Conservation (phyloP, 306 rosid species). For the Quercus aquifolioides region DNA sequence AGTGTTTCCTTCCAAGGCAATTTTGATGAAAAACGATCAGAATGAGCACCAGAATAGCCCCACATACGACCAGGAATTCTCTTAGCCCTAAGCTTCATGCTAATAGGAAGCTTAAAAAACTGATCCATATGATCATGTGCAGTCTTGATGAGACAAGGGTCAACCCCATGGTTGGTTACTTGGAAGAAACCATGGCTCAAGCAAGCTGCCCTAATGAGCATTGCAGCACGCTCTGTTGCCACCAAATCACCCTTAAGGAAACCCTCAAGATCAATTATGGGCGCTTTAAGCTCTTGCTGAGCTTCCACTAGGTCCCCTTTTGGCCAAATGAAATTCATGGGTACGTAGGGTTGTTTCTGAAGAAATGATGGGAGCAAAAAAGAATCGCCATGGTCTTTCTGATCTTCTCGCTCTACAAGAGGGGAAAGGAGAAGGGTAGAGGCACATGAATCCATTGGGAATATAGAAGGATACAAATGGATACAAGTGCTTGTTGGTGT, state of each 20-base stretch:
- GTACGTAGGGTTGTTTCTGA: conserved; percentile 26
- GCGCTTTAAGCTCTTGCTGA: conserved; percentile 36
- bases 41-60: conserved; percentile 74
- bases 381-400: conserved; percentile 12
- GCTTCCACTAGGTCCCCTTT: conserved; percentile 40
- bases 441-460: conserved; percentile 21
- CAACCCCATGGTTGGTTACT: conserved; percentile 67
- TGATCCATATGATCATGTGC: conserved; percentile 40
- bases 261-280: conserved; percentile 57
- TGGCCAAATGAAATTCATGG: conserved; percentile 57
- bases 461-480: background rate
- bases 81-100: conserved; percentile 25
- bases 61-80: conserved; percentile 27
- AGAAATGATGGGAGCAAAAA: conserved; percentile 26
- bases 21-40: conserved; percentile 63
- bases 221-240: conserved; percentile 37
- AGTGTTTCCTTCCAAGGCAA: conserved; percentile 87
- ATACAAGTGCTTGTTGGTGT: background rate
- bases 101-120: conserved; percentile 55
- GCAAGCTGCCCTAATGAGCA: conserved; percentile 44
- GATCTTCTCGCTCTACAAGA: background rate
- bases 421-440: conserved; percentile 2
- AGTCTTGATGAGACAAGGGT: conserved; percentile 24
- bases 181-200: conserved; percentile 71
- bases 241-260: conserved; percentile 44